These are phyloP conservation scores for Krasilnikovozyma curviuscula DNA, from an alignment of 768 basidiomycete species.

Conservation along the genomic window DNA sequence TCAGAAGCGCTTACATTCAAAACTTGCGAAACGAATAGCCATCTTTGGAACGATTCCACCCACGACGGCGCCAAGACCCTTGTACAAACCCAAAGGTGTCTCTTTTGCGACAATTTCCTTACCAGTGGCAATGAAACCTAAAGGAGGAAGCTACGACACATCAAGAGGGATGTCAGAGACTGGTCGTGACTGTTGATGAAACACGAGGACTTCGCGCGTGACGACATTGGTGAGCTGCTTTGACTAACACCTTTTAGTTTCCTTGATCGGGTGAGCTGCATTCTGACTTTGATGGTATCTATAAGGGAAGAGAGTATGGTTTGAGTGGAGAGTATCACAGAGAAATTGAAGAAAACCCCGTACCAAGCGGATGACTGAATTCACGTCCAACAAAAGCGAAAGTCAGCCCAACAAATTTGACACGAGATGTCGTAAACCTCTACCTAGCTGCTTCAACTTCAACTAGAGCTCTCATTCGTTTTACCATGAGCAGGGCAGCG, in stretches of 20 bases:
- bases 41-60: slow-evolving; percentile 98
- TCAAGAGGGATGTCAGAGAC: neutral
- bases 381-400: neutral
- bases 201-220: neutral
- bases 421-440: slow-evolving; percentile 3
- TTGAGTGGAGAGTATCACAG: slow-evolving; percentile 6
- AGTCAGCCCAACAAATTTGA: neutral
- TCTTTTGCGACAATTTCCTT: slow-evolving; percentile 69
- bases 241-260: slow-evolving; percentile 63
- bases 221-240: neutral
- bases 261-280: slow-evolving; percentile 83
- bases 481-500: neutral
- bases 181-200: neutral
- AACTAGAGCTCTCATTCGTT: neutral
- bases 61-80: slow-evolving; percentile 88
- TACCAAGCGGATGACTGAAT: neutral
- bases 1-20: slow-evolving; percentile 41
- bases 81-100: slow-evolving; percentile 89
- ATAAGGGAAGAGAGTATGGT: neutral
- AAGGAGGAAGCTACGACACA: slow-evolving; percentile 52
- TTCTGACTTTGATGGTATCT: slow-evolving; percentile 99
- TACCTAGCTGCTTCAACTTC: slow-evolving; percentile 1
- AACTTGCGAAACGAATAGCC: slow-evolving; percentile 95
- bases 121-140: slow-evolving; percentile 84
- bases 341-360: neutral